Base-by-base conservation (phyloP, 768 basidiomycete genomes). In the Hysterangium stoloniferum region DNA sequence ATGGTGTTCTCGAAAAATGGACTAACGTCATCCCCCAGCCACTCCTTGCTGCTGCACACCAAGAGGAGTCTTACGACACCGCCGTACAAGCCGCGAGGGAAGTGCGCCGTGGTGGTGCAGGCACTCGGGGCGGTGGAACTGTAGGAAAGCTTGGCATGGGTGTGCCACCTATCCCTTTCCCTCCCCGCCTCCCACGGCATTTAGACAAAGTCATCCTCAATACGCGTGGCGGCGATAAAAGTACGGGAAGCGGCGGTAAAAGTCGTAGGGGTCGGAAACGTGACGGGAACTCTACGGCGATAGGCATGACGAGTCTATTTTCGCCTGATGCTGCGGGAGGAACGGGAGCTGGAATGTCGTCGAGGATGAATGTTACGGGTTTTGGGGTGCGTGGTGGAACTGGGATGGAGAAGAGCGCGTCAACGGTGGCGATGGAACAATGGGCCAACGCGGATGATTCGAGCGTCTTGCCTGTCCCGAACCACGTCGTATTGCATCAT, bases 131-230 rank as follows among this genome's bases (percentile, higher is more conserved):
- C 29, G 22, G 52, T 42, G 20, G 52, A 36, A n/a, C 53, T 56
- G 52, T 9, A 57, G 65, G 70, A 43, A 65, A 69, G 19, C 56
- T 60, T 12, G 57, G 62, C 2, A 62, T 65, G 31, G 62, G 64
- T 48, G 70, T 73, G 1, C 87, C 91, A 15, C 80, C 80, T 56
- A 85, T 94, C 54, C 93, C 93, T 1, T 82, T 84, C 19, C 93
- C 96, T 2, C 93, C 96, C 1, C 71, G 76, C 1, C 74, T 98
- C 37, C 96, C 96, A 0, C 71, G 93, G 1, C 91, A 97, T 60
- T 71, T 99, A 35, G 94, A 98, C 61, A 93, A 92, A 60, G 82
- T 96, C 43, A 96, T 97, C 52, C 68, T 99, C 54, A 98, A 98
- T 52, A 63, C 65, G 8, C 67, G 58, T 57, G 68, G 59, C 52